Base-by-base conservation (phyloP, 1,139 yeast species). In the Candida sanyaensis region DNA sequence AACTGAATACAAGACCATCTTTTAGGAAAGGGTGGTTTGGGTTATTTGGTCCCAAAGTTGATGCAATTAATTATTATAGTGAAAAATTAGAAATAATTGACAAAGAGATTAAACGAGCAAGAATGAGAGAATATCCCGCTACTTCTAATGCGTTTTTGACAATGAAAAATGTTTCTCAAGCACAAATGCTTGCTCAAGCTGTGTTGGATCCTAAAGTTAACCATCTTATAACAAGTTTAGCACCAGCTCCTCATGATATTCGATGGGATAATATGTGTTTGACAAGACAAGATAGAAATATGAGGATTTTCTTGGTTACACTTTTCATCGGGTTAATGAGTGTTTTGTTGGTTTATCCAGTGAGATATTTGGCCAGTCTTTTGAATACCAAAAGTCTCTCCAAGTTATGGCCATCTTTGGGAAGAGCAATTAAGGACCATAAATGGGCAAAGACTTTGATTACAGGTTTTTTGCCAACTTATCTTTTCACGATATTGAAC, bases 171-270 rank as follows among this genome's bases (percentile, higher is more conserved):
- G 96, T 88, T 8, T 88, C 95, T 0, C 84, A 86, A 57, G 96
- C 96, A 1, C 97, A 89, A 62, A 83, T 89, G 86, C 84, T 90
- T 7, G 95, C 96, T 0, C 97, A 90, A 62, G 89, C 96, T 0
- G 88, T 88, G 0, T 69, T 89, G 44, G 95, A 90, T 53, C 96
- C 96, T 0, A 78, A 83, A 47, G 86, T 89, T 1, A 80, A 84
- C 60, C 85, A 86, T 47, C 69, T 89, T 41, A 83, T 88, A 41
- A 86, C 95, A 7, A 77, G 75, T 42, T 71, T 88, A 43, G 96
- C 96, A 0, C 96, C 96, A 0, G 92, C 96, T 1, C 96, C 96
- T 2, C 85, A 84, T 53, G 97, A 89, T 63, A 83, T 89, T 23
- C 75, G 86, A 45, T 89, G 97, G 97, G 81, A 82, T 41, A 87